Evolutionary conservation across 352 stramenopile species (phyloP).

Genomic region (Pythium vanterpoolii): DNA sequence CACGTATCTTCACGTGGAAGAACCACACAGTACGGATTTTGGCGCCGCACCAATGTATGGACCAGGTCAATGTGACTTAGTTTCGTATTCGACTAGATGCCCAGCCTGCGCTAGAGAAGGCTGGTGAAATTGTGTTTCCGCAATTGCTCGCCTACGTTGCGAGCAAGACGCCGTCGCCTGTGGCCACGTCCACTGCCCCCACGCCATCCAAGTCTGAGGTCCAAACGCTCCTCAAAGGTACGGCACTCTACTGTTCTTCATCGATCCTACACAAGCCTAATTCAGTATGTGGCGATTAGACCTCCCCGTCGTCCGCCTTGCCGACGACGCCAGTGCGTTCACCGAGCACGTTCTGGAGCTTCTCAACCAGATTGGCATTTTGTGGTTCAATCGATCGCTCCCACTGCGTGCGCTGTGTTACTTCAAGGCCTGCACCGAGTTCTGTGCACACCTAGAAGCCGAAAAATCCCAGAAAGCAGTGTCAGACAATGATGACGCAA

Average conservation of each 20-base stretch:
- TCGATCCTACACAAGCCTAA: background rate
- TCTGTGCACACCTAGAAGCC: conserved; percentile 19
- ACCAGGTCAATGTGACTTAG: background rate
- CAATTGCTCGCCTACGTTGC: conserved; percentile 33
- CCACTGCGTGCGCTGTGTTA: conserved; percentile 51
- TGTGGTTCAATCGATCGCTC: conserved; percentile 60
- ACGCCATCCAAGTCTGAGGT: conserved; percentile 7
- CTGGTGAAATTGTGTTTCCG: conserved; percentile 37
- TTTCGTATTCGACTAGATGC: conserved; percentile 34
- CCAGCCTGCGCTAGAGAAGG: conserved; percentile 46
- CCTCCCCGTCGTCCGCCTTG: conserved; percentile 3
- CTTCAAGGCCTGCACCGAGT: conserved; percentile 34
- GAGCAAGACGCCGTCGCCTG: conserved; percentile 3
- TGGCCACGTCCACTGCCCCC: background rate
- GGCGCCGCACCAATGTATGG: background rate
- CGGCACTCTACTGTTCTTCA: background rate
- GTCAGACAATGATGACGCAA: conserved; percentile 4
- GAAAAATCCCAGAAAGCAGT: too few relatives aligned
- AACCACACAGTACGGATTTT: conserved; percentile 50
- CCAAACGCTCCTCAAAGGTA: conserved; percentile 7
- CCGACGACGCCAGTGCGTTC: conserved; percentile 5
- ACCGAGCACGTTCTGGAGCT: conserved; percentile 28
- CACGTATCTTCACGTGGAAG: conserved; percentile 52
- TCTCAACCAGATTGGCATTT: conserved; percentile 61
- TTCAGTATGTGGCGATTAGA: background rate